Evolutionary conservation across 2,329 filamentous ascomycete genomes (phyloP).

Genomic region (Cladophialophora bantiana): DNA sequence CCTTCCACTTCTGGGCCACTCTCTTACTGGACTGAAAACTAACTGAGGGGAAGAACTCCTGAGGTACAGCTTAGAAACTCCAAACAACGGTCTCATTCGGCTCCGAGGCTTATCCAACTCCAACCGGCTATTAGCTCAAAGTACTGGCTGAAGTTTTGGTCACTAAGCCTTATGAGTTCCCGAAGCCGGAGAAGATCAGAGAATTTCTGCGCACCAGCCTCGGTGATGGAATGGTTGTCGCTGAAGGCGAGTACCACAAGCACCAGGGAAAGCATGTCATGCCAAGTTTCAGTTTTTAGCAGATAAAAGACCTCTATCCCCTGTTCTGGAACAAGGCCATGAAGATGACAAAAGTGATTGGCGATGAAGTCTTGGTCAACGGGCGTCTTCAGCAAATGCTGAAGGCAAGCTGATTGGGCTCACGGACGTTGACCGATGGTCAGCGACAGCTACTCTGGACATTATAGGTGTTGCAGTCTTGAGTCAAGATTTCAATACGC

Average conservation of each 20-base stretch:
- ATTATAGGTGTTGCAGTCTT: conserved; percentile 75
- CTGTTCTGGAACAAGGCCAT: conserved; percentile 81
- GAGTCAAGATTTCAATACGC: conserved; percentile 73
- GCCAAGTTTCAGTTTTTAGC: conserved; percentile 82
- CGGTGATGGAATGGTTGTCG: conserved; percentile 64
- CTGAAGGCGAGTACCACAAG: conserved; percentile 88
- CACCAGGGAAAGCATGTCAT: conserved; percentile 75
- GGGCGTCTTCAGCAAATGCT: conserved; percentile 33
- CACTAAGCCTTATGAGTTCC: conserved; percentile 72
- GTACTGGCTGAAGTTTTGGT: conserved; percentile 73
- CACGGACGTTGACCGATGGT: conserved; percentile 62
- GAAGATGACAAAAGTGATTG: conserved; percentile 70
- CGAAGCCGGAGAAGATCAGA: conserved; percentile 64
- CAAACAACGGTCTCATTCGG: conserved; percentile 73
- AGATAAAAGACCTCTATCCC: conserved; percentile 82
- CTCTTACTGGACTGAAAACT: conserved; percentile 44
- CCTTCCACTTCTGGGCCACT: conserved; percentile 54
- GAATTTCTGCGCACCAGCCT: conserved; percentile 45
- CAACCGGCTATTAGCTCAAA: conserved; percentile 69
- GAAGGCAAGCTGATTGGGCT: conserved; percentile 44
- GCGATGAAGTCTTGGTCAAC: conserved; percentile 48
- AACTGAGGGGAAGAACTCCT: conserved; percentile 47
- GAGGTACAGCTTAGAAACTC: conserved; percentile 64
- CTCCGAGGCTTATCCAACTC: conserved; percentile 69
- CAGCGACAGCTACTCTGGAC: conserved; percentile 69